These are phyloP conservation scores for Poterioochromonas sp. DNA, from an alignment of 352 stramenopile genomes.

Conservation along the genomic window DNA sequence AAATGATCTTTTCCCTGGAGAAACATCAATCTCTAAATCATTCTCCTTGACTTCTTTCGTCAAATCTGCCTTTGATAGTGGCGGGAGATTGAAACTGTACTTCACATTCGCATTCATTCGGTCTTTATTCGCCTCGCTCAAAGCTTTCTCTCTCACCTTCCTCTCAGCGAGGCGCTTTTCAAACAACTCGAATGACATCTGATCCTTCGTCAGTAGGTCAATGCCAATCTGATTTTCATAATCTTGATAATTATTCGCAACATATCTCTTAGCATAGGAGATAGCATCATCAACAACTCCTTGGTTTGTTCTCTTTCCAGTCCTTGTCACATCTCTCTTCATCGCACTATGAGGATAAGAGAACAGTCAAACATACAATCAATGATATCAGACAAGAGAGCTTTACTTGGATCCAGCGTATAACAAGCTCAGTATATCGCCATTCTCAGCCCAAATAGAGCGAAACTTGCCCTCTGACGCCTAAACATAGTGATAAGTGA, in stretches of 20 bases:
- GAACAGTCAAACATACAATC: conserved; percentile 2
- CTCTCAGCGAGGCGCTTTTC: too few species aligned
- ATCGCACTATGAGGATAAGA: conserved; percentile 51
- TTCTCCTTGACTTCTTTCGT: too few species aligned
- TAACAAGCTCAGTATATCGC: conserved; percentile 66
- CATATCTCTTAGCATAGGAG: neutral
- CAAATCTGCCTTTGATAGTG: too few species aligned
- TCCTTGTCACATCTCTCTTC: conserved; percentile 91
- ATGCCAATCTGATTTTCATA: neutral
- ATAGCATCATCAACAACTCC: conserved; percentile 80
- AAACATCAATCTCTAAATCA: too few species aligned
- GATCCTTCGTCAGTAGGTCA: too few species aligned
- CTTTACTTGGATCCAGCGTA: conserved; percentile 24
- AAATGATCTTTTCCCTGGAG: too few species aligned
- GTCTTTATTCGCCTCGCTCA: too few species aligned
- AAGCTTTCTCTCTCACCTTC: too few species aligned
- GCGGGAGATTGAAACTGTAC: too few species aligned
- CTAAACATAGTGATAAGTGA: conserved; percentile 29
- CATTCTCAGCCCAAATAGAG: conserved; percentile 87
- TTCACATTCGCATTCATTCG: too few species aligned
- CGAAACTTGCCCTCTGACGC: conserved; percentile 40
- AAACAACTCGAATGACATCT: too few species aligned
- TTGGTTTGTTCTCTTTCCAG: conserved; percentile 66
- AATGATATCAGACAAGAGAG: neutral
- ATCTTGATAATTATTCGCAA: conserved; percentile 12